Percentiles rank a stretch among this genome's conserved stretches.
Evolutionary conservation across 2,329 filamentous ascomycete species (phyloP).

Genomic region (Stagonosporopsis tanaceti): DNA sequence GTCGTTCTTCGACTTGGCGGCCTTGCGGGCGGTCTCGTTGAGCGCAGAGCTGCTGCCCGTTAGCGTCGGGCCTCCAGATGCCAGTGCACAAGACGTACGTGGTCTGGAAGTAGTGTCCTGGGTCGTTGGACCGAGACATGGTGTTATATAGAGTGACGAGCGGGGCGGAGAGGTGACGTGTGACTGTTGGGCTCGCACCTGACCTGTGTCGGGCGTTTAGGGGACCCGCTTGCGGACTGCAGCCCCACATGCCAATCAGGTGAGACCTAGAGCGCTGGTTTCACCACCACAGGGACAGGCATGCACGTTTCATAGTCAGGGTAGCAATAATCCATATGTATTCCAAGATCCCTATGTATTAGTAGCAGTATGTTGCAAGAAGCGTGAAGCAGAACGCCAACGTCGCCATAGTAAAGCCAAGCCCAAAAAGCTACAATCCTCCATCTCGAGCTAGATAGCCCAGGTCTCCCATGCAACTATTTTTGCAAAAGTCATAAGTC

Average conservation of each 20-base stretch:
- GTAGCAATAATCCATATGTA: conserved; percentile 5
- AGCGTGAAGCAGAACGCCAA: conserved; percentile 17
- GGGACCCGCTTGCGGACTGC: conserved; percentile 3
- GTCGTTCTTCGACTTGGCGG: conserved; percentile 79
- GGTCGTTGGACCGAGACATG: conserved; percentile 61
- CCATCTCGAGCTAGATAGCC: conserved; percentile 17
- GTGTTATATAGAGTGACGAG: conserved; percentile 25
- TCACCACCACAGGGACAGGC: conserved; percentile 9
- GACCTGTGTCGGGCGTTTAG: conserved; percentile 15
- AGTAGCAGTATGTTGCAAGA: conserved; percentile 19
- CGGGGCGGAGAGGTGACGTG: conserved; percentile 20
- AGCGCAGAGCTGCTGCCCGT: conserved; percentile 56
- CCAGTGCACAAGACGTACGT: conserved; percentile 66
- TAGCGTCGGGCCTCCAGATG: conserved; percentile 20
- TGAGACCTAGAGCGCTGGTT: not conserved
- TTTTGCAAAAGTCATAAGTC: conserved; percentile 35
- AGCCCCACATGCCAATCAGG: conserved; percentile 7
- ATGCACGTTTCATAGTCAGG: not conserved
- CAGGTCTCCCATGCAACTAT: conserved; percentile 15
- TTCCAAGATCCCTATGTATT: conserved; percentile 16
- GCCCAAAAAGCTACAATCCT: conserved; percentile 16
- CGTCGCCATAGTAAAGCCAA: conserved; percentile 14
- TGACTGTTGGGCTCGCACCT: conserved; percentile 14
- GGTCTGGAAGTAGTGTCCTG: conserved; percentile 90
- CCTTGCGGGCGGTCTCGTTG: conserved; percentile 66